A percentile compares a stretch with the other conserved stretches of the same genome.
Conservation (phyloP, 768 basidiomycete species). For the Hemileccinum rubropunctum region DNA sequence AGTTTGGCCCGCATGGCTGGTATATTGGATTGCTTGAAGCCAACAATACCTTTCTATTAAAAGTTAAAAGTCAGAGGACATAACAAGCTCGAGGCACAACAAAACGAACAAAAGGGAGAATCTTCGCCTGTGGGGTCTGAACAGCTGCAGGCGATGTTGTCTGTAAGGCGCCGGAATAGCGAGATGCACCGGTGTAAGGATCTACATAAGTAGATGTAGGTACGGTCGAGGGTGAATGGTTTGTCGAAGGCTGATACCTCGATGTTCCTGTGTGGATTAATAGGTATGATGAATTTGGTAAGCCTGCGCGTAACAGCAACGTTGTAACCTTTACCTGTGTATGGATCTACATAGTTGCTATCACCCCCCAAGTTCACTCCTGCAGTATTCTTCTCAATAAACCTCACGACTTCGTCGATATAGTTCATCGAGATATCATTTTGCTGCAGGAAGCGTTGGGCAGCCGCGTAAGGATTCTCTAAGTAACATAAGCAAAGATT, state of each 20-base stretch:
- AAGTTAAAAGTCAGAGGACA: background rate
- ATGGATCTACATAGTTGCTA: slow-evolving; percentile 80
- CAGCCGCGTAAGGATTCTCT: slow-evolving; percentile 92
- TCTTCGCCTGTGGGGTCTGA: slow-evolving; percentile 33
- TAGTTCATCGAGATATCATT: slow-evolving; percentile 84
- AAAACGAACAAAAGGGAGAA: slow-evolving; percentile 51
- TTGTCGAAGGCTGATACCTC: slow-evolving; percentile 51
- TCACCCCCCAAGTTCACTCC: slow-evolving; percentile 68
- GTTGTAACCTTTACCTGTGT: slow-evolving; percentile 63
- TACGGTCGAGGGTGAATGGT: slow-evolving; percentile 28
- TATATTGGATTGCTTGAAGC: slow-evolving; percentile 86
- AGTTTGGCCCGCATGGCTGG: slow-evolving; percentile 77
- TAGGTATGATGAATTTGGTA: background rate
- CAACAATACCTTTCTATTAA: slow-evolving; percentile 55
- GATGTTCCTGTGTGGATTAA: slow-evolving; percentile 49
- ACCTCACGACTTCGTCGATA: slow-evolving; percentile 85
- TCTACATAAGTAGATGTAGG: slow-evolving; percentile 49
- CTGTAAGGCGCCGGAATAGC: slow-evolving; percentile 49
- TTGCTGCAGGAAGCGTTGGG: slow-evolving; percentile 79
- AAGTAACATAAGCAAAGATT: slow-evolving; percentile 3
- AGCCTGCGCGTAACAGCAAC: background rate
- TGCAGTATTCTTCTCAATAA: slow-evolving; percentile 89
- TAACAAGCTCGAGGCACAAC: background rate
- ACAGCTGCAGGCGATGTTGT: slow-evolving; percentile 31
- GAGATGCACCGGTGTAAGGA: slow-evolving; percentile 71